Conservation (phyloP, 345 rosid genomes). For the Lagerstroemia speciosa region DNA sequence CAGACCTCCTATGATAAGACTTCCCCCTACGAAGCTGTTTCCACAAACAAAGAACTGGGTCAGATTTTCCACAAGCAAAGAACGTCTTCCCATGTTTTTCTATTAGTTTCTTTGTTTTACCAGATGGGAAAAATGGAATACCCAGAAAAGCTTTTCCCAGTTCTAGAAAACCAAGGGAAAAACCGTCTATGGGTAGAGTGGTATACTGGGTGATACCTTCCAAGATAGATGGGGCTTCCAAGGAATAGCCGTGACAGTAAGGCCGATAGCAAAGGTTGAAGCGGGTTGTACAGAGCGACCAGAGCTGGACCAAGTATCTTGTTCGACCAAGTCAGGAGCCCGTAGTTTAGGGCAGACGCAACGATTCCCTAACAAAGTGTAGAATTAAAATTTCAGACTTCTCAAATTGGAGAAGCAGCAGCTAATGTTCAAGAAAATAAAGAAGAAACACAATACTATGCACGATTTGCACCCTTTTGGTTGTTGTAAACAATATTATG, state of each 20-base stretch:
- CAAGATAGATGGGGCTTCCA: conserved; percentile 84
- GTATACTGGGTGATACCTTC: conserved; percentile 44
- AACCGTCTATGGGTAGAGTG: background rate
- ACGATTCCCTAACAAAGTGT: conserved; percentile 50
- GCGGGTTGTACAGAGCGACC: conserved; percentile 95
- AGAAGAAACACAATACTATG: background rate
- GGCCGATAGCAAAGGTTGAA: conserved; percentile 89
- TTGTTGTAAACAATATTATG: background rate
- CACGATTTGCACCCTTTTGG: background rate
- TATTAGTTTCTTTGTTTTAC: background rate
- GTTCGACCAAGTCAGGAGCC: conserved; percentile 93
- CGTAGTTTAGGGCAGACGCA: conserved; percentile 88
- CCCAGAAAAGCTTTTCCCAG: background rate
- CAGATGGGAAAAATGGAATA: background rate
- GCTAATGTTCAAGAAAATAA: background rate
- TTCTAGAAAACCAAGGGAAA: background rate
- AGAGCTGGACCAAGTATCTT: conserved; percentile 91
- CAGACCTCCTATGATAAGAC: conserved; percentile 66
- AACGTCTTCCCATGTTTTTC: background rate
- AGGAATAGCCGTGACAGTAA: conserved; percentile 80
- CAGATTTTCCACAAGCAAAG: background rate
- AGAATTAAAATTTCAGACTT: background rate
- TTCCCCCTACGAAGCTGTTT: conserved; percentile 68
- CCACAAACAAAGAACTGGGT: conserved; percentile 6
- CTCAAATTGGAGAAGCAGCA: background rate